These are phyloP conservation scores for Verticillium albo-atrum DNA, from an alignment of 2,329 filamentous ascomycete genomes.

Conservation along the genomic window DNA sequence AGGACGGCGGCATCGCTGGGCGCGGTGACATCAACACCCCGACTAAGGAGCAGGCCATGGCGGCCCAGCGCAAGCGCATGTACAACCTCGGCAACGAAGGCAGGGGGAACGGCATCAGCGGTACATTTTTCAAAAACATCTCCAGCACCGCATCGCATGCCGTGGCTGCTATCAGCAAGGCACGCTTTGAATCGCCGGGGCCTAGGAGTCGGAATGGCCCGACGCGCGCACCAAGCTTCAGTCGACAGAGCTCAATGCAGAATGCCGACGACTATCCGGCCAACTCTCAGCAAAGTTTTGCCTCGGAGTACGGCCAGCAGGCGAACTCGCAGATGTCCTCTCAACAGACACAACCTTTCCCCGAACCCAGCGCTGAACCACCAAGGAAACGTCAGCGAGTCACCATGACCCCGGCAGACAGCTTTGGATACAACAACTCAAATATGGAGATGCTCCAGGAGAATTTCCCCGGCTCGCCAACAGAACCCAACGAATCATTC, in stretches of 20 bases:
- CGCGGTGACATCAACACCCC: slow-evolving; percentile 83
- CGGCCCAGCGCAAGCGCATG: slow-evolving; percentile 85
- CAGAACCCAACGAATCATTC: slow-evolving; percentile 77
- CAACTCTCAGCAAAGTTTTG: slow-evolving; percentile 80
- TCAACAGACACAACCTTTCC: slow-evolving; percentile 34
- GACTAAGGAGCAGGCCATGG: slow-evolving; percentile 98
- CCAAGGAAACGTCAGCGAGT: slow-evolving; percentile 73
- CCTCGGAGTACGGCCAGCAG: slow-evolving; percentile 70
- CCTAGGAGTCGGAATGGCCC: slow-evolving; percentile 62
- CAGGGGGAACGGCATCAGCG: slow-evolving; percentile 61
- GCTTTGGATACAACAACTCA: slow-evolving; percentile 47
- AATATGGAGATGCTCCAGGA: slow-evolving; percentile 35
- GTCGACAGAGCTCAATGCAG: slow-evolving; percentile 67
- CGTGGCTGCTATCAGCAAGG: slow-evolving; percentile 94
- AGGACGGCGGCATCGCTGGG: slow-evolving; percentile 67
- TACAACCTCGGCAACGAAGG: slow-evolving; percentile 74
- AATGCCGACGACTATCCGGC: slow-evolving; percentile 54
- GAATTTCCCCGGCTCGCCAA: slow-evolving; percentile 66
- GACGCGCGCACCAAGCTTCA: slow-evolving; percentile 64
- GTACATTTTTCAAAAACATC: slow-evolving; percentile 96
- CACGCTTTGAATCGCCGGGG: slow-evolving; percentile 82
- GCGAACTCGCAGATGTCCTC: slow-evolving; percentile 68
- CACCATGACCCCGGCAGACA: slow-evolving; percentile 49
- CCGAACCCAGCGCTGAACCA: slow-evolving; percentile 52
- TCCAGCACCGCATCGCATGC: slow-evolving; percentile 89